A percentile compares a stretch with the other conserved stretches of the same genome.
These are phyloP conservation scores for Mortierella sp. DNA, from an alignment of 371 early-diverging fungal genomes.

Conservation along the genomic window DNA sequence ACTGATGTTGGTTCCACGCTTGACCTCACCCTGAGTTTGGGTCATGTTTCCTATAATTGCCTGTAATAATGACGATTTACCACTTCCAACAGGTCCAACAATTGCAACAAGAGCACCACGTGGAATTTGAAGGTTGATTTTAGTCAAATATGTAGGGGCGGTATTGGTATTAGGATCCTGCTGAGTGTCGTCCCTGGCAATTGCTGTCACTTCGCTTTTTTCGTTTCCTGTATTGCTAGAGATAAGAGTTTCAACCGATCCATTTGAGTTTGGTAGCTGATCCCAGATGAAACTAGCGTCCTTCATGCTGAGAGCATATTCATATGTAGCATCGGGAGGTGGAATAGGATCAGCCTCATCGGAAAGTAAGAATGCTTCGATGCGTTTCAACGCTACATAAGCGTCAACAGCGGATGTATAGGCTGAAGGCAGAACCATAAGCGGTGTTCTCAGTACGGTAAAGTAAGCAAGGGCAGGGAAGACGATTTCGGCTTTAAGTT, in stretches of 20 bases:
- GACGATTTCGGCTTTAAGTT: slow-evolving; percentile 44
- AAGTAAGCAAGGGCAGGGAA: slow-evolving; percentile 63
- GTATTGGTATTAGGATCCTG: not conserved
- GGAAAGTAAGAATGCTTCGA: slow-evolving; percentile 70
- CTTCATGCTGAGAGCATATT: slow-evolving; percentile 51
- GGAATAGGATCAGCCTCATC: slow-evolving; percentile 67
- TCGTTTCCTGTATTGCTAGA: slow-evolving; percentile 4
- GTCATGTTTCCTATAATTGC: slow-evolving; percentile 68
- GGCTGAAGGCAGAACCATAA: slow-evolving; percentile 77
- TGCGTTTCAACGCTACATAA: slow-evolving; percentile 71
- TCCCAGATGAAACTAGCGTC: slow-evolving; percentile 76
- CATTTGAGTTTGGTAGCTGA: slow-evolving; percentile 9
- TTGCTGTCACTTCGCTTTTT: not conserved
- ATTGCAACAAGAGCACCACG: slow-evolving; percentile 65
- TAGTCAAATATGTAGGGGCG: not conserved
- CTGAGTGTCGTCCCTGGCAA: not conserved
- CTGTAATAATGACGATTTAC: slow-evolving; percentile 69
- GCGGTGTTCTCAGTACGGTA: slow-evolving; percentile 68
- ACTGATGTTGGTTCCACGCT: slow-evolving; percentile 39
- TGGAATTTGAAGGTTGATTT: slow-evolving; percentile 57
- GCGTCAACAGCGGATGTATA: slow-evolving; percentile 73
- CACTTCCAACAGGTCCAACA: slow-evolving; percentile 70
- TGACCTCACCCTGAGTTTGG: slow-evolving; percentile 16
- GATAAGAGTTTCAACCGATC: slow-evolving; percentile 19
- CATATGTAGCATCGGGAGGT: slow-evolving; percentile 49